Evolutionary conservation across 75 land plant species (phyloP).

Genomic region (Larix kaempferi): DNA sequence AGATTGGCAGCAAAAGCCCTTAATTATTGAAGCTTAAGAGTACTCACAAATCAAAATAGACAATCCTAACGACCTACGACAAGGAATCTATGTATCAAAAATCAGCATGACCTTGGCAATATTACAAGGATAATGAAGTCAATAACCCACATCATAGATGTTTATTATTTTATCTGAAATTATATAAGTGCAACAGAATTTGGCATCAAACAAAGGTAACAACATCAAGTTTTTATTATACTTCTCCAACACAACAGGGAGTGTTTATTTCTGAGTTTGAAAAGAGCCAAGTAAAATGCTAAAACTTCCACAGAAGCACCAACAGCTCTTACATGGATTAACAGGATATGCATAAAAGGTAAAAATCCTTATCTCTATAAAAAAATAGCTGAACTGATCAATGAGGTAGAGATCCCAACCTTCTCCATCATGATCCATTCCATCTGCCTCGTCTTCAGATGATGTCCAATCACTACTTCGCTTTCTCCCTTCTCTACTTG

Average conservation of each 20-base stretch:
- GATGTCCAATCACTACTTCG: slow-evolving; percentile 67
- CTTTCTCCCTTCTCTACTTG: slow-evolving; percentile 24
- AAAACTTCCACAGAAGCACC: no score
- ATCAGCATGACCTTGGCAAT: not conserved
- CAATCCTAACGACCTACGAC: no score
- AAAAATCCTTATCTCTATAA: not conserved
- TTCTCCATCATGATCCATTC: slow-evolving; percentile 61
- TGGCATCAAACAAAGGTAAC: not conserved
- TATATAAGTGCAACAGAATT: not conserved
- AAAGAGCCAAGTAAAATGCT: no score
- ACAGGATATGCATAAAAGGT: no score
- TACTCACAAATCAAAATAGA: not conserved
- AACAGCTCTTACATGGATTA: no score
- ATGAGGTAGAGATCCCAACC: slow-evolving; percentile 25
- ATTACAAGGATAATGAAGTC: not conserved
- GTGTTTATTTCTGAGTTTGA: no score
- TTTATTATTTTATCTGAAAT: not conserved
- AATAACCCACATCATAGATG: not conserved
- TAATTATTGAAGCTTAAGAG: not conserved
- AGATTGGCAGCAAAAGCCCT: not conserved
- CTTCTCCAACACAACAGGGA: no score
- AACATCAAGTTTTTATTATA: no score
- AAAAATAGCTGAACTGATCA: not conserved
- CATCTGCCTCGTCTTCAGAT: slow-evolving; percentile 85
- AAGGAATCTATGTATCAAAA: not conserved